A percentile compares a stretch with the other conserved stretches of the same genome.
These are phyloP conservation scores for Trichosporon sp. DNA, from an alignment of 1,284 basidiomycete genomes.

Conservation along the genomic window DNA sequence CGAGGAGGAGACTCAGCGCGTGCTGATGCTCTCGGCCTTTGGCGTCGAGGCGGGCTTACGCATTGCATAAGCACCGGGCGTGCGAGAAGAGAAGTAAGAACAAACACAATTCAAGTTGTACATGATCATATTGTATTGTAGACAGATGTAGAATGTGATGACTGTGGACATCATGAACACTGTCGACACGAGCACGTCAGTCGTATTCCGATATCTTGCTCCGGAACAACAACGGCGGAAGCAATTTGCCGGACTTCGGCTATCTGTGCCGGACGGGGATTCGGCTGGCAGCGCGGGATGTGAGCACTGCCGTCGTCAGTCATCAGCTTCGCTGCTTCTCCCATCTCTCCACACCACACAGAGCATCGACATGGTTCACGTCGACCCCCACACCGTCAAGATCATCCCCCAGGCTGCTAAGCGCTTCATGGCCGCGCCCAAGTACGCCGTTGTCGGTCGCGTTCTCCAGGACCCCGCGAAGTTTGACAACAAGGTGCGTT, in stretches of 20 bases:
- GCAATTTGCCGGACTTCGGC: background rate
- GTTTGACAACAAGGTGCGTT: slow-evolving; percentile 43
- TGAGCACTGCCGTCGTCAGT: background rate
- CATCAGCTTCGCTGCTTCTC: background rate
- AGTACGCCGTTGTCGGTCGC: slow-evolving; percentile 42
- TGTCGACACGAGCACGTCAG: background rate
- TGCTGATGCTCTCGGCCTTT: background rate
- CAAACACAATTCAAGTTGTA: background rate
- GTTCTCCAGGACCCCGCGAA: slow-evolving; percentile 34
- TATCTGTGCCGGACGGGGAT: background rate
- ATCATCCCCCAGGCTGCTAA: slow-evolving; percentile 29
- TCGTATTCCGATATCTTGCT: background rate
- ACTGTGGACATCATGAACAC: background rate
- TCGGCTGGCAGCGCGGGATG: background rate
- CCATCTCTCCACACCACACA: background rate
- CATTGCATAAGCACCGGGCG: background rate
- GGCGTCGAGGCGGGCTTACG: background rate
- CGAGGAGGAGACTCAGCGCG: slow-evolving; percentile 1
- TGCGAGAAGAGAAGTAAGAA: background rate
- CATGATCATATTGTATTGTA: slow-evolving; percentile 5
- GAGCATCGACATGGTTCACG: slow-evolving; percentile 18
- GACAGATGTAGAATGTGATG: slow-evolving; percentile 3
- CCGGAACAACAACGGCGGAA: background rate
- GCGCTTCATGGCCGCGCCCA: slow-evolving; percentile 37
- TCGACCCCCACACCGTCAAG: slow-evolving; percentile 25